Evolutionary conservation across 306 rosid genomes (phyloP).

Genomic region (Betula pendula): DNA sequence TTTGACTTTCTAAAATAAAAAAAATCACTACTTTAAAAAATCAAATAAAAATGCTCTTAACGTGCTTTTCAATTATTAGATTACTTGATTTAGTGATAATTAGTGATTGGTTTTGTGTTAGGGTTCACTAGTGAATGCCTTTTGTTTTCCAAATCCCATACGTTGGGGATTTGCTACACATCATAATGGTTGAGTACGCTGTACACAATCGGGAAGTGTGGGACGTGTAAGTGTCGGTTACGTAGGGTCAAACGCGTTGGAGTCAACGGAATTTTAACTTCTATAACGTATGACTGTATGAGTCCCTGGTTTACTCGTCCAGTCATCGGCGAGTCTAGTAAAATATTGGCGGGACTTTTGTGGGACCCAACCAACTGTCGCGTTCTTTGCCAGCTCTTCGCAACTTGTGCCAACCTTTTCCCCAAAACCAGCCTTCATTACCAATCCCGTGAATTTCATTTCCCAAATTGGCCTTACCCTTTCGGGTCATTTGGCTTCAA

Average conservation of each 20-base stretch:
- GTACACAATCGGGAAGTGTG: neutral
- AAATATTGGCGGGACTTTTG: conserved; percentile 28
- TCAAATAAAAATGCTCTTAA: too few relatives aligned
- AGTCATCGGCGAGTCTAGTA: conserved; percentile 27
- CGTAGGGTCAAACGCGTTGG: neutral
- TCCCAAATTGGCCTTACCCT: conserved; percentile 28
- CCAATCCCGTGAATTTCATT: conserved; percentile 5
- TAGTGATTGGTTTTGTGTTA: too few relatives aligned
- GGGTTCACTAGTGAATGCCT: too few relatives aligned
- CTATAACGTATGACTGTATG: neutral
- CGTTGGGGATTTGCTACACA: too few relatives aligned
- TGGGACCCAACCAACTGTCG: conserved; percentile 42
- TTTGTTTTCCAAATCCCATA: too few relatives aligned
- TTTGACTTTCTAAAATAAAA: too few relatives aligned
- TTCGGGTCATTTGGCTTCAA: neutral
- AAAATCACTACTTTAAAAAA: too few relatives aligned
- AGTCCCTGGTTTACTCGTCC: conserved; percentile 1
- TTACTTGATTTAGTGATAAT: too few relatives aligned
- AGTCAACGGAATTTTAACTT: conserved; percentile 35
- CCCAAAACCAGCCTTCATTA: conserved; percentile 20
- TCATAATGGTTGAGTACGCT: too few relatives aligned
- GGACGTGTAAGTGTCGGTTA: conserved; percentile 22
- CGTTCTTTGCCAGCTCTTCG: conserved; percentile 50
- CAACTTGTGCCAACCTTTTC: conserved; percentile 34
- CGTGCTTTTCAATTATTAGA: too few relatives aligned